A percentile compares a stretch with the other conserved stretches of the same genome.
Evolutionary conservation across 2,329 filamentous ascomycete genomes (phyloP).

Genomic region (Colletotrichum falcatum): DNA sequence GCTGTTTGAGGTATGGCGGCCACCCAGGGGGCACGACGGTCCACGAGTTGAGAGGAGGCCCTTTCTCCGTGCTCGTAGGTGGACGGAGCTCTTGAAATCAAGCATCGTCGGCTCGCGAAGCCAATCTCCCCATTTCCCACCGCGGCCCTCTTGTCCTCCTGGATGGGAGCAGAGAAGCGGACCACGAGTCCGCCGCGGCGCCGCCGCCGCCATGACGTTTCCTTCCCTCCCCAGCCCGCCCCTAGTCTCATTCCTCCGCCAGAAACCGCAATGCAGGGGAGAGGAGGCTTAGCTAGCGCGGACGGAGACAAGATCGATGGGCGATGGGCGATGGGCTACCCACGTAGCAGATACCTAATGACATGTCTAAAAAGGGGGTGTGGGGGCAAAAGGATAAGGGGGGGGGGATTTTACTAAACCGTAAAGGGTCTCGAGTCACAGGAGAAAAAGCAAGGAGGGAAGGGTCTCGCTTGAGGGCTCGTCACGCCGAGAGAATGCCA

Average conservation of each 20-base stretch:
- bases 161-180: background rate
- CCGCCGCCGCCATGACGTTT: conserved; percentile 21
- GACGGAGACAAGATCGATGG: conserved; percentile 1
- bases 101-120: background rate
- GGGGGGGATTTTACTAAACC: no score
- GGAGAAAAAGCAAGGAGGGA: background rate
- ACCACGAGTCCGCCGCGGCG: conserved; percentile 19
- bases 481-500: conserved; percentile 30
- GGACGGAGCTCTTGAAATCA: background rate
- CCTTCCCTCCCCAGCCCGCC: conserved; percentile 8
- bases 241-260: conserved; percentile 20
- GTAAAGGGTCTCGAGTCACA: conserved; percentile 4
- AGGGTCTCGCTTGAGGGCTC: background rate
- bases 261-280: background rate
- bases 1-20: background rate
- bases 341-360: no score
- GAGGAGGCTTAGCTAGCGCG: background rate
- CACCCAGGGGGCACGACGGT: background rate
- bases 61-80: no score
- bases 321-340: conserved; percentile 1
- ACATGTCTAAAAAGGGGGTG: background rate
- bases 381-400: background rate
- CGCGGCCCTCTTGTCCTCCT: background rate
- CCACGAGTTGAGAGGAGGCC: background rate
- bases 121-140: background rate